Evolutionary conservation across 2,329 filamentous ascomycete genomes (phyloP).

Genomic region (Aspergillus puulaauensis): DNA sequence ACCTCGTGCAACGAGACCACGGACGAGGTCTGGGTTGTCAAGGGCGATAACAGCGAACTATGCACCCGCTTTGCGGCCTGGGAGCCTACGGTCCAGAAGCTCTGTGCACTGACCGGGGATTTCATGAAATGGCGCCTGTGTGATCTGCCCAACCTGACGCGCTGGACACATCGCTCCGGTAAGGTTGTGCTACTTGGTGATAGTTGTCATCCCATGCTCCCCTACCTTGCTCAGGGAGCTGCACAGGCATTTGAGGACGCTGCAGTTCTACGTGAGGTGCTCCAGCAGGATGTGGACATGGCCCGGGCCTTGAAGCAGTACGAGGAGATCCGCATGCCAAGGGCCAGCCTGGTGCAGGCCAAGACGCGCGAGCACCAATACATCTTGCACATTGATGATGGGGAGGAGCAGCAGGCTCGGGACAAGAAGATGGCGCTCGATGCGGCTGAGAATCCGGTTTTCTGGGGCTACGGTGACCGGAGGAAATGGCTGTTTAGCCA

Average conservation of each 20-base stretch:
- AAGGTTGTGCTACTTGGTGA: neutral
- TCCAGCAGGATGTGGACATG: neutral
- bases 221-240: constrained; percentile 6
- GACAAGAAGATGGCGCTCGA: neutral
- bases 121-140: neutral
- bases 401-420: neutral
- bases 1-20: neutral
- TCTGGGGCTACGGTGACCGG: neutral
- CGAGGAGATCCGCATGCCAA: neutral
- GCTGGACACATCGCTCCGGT: neutral
- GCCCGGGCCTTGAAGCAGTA: neutral
- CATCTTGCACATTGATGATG: neutral
- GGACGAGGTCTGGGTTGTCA: neutral
- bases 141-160: neutral
- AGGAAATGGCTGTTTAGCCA: no score
- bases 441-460: neutral
- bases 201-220: constrained; percentile 7
- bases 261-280: neutral
- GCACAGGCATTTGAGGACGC: constrained; percentile 2
- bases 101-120: neutral
- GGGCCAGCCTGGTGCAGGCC: neutral
- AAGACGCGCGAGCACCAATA: neutral
- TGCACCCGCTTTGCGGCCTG: neutral
- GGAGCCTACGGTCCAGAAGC: neutral
- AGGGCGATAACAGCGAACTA: neutral